Evolutionary conservation across 306 rosid genomes (phyloP).

Genomic region (Amphicarpaea edgeworthii): DNA sequence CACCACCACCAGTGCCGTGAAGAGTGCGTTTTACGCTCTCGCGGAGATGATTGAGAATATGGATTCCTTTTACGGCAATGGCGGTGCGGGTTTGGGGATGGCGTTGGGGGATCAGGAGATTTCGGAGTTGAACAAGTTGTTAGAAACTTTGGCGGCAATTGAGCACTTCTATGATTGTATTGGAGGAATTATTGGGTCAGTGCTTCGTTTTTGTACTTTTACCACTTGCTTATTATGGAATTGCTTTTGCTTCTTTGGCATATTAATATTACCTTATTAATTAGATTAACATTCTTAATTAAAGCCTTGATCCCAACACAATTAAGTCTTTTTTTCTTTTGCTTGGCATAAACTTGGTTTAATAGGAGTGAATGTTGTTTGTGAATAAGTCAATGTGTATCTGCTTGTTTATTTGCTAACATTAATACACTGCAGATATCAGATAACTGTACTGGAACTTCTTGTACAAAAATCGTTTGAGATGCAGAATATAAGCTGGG

Average conservation of each 20-base stretch:
- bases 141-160: constrained; percentile 67
- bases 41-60: constrained; percentile 80
- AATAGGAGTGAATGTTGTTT: background rate
- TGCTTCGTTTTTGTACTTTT: constrained; percentile 31
- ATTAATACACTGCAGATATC: constrained; percentile 72
- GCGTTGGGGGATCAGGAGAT: constrained; percentile 64
- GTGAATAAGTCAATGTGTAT: background rate
- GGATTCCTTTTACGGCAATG: constrained; percentile 51
- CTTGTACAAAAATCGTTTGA: constrained; percentile 61
- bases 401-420: constrained; percentile 18
- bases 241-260: background rate
- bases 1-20: constrained; percentile 60
- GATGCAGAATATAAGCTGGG: constrained; percentile 57
- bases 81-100: constrained; percentile 43
- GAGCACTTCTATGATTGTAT: constrained; percentile 89
- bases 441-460: constrained; percentile 77
- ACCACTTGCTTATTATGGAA: background rate
- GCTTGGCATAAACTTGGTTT: background rate
- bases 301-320: background rate
- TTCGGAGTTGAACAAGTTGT: constrained; percentile 66
- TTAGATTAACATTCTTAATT: background rate
- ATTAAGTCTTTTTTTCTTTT: constrained; percentile 15
- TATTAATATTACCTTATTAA: background rate
- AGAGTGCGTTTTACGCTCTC: constrained; percentile 74
- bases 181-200: constrained; percentile 96